Evolutionary conservation across 2,329 filamentous ascomycete genomes (phyloP).

Genomic region (Ascocoryne sarcoides): DNA sequence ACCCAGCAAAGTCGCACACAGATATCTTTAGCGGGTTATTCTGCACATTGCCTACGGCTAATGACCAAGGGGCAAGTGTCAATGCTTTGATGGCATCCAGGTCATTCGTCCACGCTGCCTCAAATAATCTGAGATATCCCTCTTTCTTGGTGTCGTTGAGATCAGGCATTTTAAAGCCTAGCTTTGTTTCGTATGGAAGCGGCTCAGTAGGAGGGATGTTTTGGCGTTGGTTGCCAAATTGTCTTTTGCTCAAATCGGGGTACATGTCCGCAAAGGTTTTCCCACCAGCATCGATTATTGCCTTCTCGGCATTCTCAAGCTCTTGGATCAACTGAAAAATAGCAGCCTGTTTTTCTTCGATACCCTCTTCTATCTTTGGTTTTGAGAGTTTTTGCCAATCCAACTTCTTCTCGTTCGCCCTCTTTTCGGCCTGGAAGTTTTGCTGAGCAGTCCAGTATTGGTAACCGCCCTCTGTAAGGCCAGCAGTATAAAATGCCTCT

Average conservation of each 20-base stretch:
- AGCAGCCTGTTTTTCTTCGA: constrained; percentile 45
- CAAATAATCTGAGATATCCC: constrained; percentile 60
- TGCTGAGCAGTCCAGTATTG: constrained; percentile 32
- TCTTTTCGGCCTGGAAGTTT: constrained; percentile 12
- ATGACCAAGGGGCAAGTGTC: constrained; percentile 50
- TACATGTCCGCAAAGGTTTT: constrained; percentile 60
- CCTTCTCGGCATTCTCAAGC: constrained; percentile 45
- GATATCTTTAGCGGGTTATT: constrained; percentile 57
- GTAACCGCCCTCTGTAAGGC: constrained; percentile 48
- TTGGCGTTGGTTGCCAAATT: background rate
- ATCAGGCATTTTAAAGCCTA: constrained; percentile 27
- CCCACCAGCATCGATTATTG: constrained; percentile 48
- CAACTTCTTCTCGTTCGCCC: constrained; percentile 26
- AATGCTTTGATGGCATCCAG: constrained; percentile 54
- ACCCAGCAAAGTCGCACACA: constrained; percentile 38
- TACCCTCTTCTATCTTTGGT: constrained; percentile 26
- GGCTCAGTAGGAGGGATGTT: constrained; percentile 26
- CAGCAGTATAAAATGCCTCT: constrained; percentile 41
- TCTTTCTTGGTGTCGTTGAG: constrained; percentile 43
- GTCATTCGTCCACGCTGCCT: constrained; percentile 67
- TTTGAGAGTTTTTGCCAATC: constrained; percentile 29
- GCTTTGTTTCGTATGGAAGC: constrained; percentile 13
- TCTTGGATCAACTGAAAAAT: constrained; percentile 42
- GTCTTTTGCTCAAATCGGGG: constrained; percentile 31
- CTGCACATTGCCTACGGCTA: constrained; percentile 36